These are phyloP conservation scores for Tricholoma bakamatsutake DNA, from an alignment of 768 basidiomycete genomes.

Conservation along the genomic window DNA sequence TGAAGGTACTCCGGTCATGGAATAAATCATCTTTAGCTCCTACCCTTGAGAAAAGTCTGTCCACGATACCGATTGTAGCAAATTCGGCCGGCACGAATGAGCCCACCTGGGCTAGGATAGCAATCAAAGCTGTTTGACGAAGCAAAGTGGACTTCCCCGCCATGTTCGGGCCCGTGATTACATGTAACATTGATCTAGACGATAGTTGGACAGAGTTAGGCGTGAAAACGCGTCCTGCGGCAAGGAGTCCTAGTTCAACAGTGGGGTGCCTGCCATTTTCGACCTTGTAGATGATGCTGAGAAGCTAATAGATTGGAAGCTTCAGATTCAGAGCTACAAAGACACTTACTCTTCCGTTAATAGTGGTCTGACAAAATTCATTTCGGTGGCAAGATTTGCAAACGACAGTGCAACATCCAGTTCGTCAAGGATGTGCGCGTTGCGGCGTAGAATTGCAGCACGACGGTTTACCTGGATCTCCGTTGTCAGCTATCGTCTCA, in stretches of 20 bases:
- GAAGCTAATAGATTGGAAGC: conserved; percentile 1
- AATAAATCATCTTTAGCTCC: conserved; percentile 95
- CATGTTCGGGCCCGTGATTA: conserved; percentile 95
- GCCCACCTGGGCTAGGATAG: conserved; percentile 87
- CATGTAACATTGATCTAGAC: conserved; percentile 59
- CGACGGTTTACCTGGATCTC: conserved; percentile 53
- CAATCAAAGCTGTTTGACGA: conserved; percentile 85
- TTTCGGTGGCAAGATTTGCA: conserved; percentile 71
- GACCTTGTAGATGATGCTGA: conserved; percentile 57
- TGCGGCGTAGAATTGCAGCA: conserved; percentile 54
- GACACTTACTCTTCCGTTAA: conserved; percentile 56
- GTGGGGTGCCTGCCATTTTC: conserved; percentile 86
- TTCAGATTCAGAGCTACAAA: not conserved
- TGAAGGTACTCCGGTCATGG: conserved; percentile 91
- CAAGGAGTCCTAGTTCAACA: conserved; percentile 82
- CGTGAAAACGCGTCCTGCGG: conserved; percentile 70
- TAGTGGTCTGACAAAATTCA: conserved; percentile 68
- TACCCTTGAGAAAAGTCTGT: conserved; percentile 89
- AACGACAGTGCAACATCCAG: conserved; percentile 82
- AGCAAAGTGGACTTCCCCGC: conserved; percentile 92
- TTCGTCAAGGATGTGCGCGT: conserved; percentile 79
- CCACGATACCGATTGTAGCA: conserved; percentile 80
- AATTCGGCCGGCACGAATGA: conserved; percentile 88
- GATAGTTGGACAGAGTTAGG: conserved; percentile 73
- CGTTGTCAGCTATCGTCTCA: conserved; percentile 1